phyloP scores from a whole-genome alignment of 495 filamentous ascomycete genomes.

The Trichodelitschia bisporula region DNA sequence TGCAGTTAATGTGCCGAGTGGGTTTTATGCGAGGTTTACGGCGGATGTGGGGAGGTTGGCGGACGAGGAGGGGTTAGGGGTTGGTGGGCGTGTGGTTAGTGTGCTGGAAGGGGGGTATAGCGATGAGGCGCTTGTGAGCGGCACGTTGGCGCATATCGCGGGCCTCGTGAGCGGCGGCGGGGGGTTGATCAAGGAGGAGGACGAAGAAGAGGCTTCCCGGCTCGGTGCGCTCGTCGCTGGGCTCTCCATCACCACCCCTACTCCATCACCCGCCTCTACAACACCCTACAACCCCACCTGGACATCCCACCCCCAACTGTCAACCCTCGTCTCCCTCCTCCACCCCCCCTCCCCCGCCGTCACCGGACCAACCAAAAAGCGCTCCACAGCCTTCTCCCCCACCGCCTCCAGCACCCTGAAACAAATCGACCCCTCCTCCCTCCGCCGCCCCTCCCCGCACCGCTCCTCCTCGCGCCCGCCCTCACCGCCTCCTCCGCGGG shows the following conservation, averaged over 20 bases:
- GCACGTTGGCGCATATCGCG: constrained; percentile 75
- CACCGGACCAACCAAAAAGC: too few relatives aligned
- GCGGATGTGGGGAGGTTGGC: constrained; percentile 61
- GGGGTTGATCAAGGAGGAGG: too few relatives aligned
- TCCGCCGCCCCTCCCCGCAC: constrained; percentile 22
- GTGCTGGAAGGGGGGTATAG: constrained; percentile 92
- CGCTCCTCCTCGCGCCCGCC: constrained; percentile 17
- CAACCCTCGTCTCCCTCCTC: too few relatives aligned
- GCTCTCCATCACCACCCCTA: too few relatives aligned
- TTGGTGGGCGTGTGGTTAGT: constrained; percentile 69
- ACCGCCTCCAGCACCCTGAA: constrained; percentile 65
- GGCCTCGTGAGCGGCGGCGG: constrained; percentile 27
- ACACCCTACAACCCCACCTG: neutral
- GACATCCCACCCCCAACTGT: neutral
- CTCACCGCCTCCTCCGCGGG: constrained; percentile 46
- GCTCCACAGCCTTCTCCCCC: constrained; percentile 45
- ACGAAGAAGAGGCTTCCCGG: neutral
- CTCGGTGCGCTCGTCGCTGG: neutral
- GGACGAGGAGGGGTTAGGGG: constrained; percentile 49
- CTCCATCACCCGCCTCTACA: too few relatives aligned
- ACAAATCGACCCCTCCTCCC: constrained; percentile 30
- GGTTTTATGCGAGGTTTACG: constrained; percentile 82
- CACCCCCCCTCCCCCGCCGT: too few relatives aligned
- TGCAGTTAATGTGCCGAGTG: constrained; percentile 81
- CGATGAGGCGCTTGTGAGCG: constrained; percentile 66